Evolutionary conservation across 2,329 filamentous ascomycete species (phyloP).

Genomic region (Phaeosphaeria sp.): DNA sequence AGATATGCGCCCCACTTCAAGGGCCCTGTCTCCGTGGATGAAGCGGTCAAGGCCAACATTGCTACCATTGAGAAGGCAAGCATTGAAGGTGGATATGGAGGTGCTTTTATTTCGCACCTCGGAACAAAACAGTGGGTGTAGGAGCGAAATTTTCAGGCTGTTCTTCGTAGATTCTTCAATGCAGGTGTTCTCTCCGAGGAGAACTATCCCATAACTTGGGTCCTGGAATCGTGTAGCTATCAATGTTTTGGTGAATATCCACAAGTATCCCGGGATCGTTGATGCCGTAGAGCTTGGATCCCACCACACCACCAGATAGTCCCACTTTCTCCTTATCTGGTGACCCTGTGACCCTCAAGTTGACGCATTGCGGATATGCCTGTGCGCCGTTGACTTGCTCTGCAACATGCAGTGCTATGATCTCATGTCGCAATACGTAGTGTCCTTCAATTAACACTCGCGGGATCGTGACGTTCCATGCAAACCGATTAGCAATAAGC

Average conservation of each 20-base stretch:
- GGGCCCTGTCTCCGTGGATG: conserved; percentile 14
- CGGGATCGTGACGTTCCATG: conserved; percentile 55
- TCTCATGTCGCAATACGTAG: conserved; percentile 62
- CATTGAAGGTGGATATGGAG: conserved; percentile 19
- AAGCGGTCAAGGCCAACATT: conserved; percentile 16
- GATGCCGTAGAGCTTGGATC: conserved; percentile 54
- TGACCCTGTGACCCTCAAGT: conserved; percentile 51
- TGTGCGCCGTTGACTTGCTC: conserved; percentile 54
- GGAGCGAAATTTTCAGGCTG: background rate
- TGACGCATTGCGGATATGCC: conserved; percentile 60
- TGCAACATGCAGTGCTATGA: conserved; percentile 56
- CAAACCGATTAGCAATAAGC: conserved; percentile 52
- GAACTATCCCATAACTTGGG: conserved; percentile 29
- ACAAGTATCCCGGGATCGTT: conserved; percentile 49
- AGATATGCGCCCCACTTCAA: conserved; percentile 20
- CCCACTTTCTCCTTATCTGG: conserved; percentile 44
- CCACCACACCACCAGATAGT: conserved; percentile 50
- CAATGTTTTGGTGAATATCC: conserved; percentile 45
- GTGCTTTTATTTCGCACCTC: conserved; percentile 21
- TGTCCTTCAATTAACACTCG: conserved; percentile 49
- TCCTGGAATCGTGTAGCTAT: conserved; percentile 50
- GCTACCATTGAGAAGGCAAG: conserved; percentile 14
- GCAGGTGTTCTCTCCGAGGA: background rate
- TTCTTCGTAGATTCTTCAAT: background rate
- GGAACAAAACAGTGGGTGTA: conserved; percentile 9